phyloP scores from a whole-genome alignment of 352 stramenopile species.

The Phytophthora crassamura region DNA sequence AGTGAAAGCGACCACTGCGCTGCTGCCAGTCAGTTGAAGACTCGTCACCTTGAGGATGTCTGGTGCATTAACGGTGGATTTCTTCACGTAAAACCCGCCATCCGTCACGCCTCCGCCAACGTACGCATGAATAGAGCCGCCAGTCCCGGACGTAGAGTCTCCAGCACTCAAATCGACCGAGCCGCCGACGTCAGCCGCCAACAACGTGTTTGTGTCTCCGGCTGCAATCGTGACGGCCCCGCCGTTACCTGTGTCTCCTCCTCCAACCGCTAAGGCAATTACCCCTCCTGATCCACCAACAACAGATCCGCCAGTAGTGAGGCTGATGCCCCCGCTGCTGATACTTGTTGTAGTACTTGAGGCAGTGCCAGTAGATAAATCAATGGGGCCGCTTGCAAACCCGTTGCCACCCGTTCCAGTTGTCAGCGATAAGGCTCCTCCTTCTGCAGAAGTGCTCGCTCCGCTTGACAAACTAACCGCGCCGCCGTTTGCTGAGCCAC shows the following conservation, averaged over 20 bases:
- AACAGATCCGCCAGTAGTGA: slow-evolving; percentile 37
- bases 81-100: slow-evolving; percentile 52
- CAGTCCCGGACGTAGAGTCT: slow-evolving; percentile 39
- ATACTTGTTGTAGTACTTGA: slow-evolving; percentile 20
- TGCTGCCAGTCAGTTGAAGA: slow-evolving; percentile 37
- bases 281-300: slow-evolving; percentile 44
- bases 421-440: slow-evolving; percentile 35
- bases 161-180: slow-evolving; percentile 51
- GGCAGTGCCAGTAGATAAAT: slow-evolving; percentile 41
- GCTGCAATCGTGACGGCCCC: slow-evolving; percentile 50
- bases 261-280: slow-evolving; percentile 47
- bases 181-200: slow-evolving; percentile 39
- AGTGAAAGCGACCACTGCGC: slow-evolving; percentile 44
- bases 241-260: slow-evolving; percentile 38
- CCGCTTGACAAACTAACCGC: slow-evolving; percentile 46
- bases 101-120: slow-evolving; percentile 34
- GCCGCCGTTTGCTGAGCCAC: slow-evolving; percentile 38
- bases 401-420: slow-evolving; percentile 33
- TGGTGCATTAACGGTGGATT: slow-evolving; percentile 27
- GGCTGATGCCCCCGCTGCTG: slow-evolving; percentile 40
- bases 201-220: slow-evolving; percentile 41
- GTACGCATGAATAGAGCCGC: slow-evolving; percentile 52
- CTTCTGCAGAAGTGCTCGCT: slow-evolving; percentile 30
- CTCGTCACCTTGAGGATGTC: slow-evolving; percentile 53
- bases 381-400: slow-evolving; percentile 45